Evolutionary conservation across 805 yeast species (phyloP).

Genomic region (Lipomyces sp.): DNA sequence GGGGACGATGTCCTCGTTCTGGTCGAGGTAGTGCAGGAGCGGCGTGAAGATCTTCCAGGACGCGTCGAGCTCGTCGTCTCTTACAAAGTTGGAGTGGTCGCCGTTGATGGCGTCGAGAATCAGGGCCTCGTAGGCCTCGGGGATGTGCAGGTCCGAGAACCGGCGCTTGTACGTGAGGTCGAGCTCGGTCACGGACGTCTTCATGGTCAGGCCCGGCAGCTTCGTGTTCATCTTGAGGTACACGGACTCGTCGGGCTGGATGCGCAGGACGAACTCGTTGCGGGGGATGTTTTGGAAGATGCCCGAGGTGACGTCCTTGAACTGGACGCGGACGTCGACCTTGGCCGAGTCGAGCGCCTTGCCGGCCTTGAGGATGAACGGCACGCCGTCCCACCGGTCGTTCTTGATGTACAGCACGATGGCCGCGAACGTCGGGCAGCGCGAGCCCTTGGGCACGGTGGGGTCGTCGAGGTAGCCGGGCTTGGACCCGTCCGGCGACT

Average conservation of each 20-base stretch:
- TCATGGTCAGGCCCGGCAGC: conserved; percentile 84
- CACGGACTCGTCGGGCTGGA: conserved; percentile 93
- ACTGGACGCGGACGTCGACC: conserved; percentile 93
- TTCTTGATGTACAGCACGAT: conserved; percentile 71
- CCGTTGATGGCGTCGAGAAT: conserved; percentile 87
- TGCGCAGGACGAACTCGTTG: conserved; percentile 88
- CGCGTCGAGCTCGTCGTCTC: conserved; percentile 94
- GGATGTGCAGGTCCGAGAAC: conserved; percentile 86
- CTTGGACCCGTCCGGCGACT: conserved; percentile 80
- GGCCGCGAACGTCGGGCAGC: conserved; percentile 91
- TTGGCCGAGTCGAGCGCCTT: conserved; percentile 89
- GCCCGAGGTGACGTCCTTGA: conserved; percentile 79
- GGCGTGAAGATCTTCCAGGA: conserved; percentile 96
- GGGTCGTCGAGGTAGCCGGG: conserved; percentile 92
- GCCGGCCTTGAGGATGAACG: conserved; percentile 93
- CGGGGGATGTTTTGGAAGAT: conserved; percentile 77
- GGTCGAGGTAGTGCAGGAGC: conserved; percentile 73
- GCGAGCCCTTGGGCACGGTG: conserved; percentile 76
- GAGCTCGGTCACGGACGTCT: conserved; percentile 80
- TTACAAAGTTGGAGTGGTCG: conserved; percentile 94
- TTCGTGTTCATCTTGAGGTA: conserved; percentile 91
- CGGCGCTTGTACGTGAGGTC: conserved; percentile 81
- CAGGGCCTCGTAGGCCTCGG: conserved; percentile 96
- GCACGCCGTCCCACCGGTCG: conserved; percentile 99
- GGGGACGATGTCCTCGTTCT: conserved; percentile 64